These are phyloP conservation scores for Jatropha multifida DNA, from an alignment of 441 rosid genomes.

Conservation along the genomic window DNA sequence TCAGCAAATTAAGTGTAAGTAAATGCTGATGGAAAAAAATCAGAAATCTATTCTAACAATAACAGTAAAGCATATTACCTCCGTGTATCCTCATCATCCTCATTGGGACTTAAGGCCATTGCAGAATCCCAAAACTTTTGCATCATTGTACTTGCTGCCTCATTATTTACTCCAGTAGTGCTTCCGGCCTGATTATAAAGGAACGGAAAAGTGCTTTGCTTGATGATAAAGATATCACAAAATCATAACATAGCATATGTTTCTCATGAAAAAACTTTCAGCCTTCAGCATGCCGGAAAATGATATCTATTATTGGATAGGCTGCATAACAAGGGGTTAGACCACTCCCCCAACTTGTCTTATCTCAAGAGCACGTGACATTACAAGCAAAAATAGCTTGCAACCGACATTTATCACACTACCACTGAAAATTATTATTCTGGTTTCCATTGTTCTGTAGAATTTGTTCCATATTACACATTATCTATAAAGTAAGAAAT, in stretches of 20 bases:
- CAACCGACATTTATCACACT: background rate
- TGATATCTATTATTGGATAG: background rate
- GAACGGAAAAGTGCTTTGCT: constrained; percentile 13
- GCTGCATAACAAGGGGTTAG: background rate
- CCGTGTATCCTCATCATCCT: constrained; percentile 78
- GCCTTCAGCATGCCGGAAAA: background rate
- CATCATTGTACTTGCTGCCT: constrained; percentile 83
- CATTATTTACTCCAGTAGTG: constrained; percentile 64
- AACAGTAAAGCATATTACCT: constrained; percentile 47
- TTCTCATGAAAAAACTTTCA: background rate
- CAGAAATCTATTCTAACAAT: constrained; percentile 8
- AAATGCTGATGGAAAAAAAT: constrained; percentile 10
- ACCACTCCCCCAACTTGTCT: background rate
- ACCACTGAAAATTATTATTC: background rate
- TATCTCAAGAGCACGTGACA: background rate
- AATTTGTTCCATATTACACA: background rate
- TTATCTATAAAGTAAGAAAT: background rate
- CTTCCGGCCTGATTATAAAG: constrained; percentile 63
- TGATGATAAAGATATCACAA: background rate
- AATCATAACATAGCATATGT: background rate
- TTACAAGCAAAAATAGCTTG: background rate
- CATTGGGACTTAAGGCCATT: constrained; percentile 69
- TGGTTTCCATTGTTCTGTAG: background rate
- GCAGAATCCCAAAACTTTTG: constrained; percentile 99
- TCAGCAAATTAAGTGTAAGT: constrained; percentile 24